Base-by-base conservation (phyloP, 805 yeast species). In the Teunomyces tritomae region DNA sequence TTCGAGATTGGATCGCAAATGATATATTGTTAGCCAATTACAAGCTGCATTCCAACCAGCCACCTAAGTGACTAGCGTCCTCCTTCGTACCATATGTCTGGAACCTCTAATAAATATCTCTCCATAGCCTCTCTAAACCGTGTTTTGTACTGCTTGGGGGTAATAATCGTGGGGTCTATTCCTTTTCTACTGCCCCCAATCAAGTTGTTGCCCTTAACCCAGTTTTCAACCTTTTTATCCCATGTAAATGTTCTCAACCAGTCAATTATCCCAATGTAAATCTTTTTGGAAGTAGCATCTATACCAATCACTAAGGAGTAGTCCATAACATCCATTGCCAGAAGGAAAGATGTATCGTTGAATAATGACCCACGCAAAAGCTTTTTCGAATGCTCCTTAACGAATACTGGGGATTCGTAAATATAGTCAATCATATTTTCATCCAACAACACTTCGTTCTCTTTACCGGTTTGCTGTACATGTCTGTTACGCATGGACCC, bases 261-360 rank as follows among this genome's bases (percentile, higher is more conserved):
- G 65, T 94, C 89, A 51, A 94, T 91, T 35, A 94, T 91, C 3
- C 99, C 99, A 10, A 91, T 96, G 14, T 90, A 89, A 32, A 94
- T 73, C 46, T 84, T 84, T 52, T 79, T 79, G 17, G 80, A 77
- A 9, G 71, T 63, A 40, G 73, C 76, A 61, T 94, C 96, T 35
- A 94, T 88, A 0, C 98, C 99, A 50, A 94, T 85, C 8, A 94
- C 96, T 53, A 94, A 73, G 0, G 98, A 92, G 61, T 94, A 94
- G 65, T 94, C 99, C 99, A 94, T 94, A 5, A 94, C 98, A 61
- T 94, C 96, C 96, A 94, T 89, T 59, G 95, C 94, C 3, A 96
- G 90, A 46, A 94, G 70, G 63, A 94, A 95, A 11, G 94, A 71
- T 0, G 98, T 94, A 59, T 94, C 99, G 61, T 95, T 94, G 86